phyloP scores from a whole-genome alignment of 495 filamentous ascomycete genomes.

The Penicillium arizonense region DNA sequence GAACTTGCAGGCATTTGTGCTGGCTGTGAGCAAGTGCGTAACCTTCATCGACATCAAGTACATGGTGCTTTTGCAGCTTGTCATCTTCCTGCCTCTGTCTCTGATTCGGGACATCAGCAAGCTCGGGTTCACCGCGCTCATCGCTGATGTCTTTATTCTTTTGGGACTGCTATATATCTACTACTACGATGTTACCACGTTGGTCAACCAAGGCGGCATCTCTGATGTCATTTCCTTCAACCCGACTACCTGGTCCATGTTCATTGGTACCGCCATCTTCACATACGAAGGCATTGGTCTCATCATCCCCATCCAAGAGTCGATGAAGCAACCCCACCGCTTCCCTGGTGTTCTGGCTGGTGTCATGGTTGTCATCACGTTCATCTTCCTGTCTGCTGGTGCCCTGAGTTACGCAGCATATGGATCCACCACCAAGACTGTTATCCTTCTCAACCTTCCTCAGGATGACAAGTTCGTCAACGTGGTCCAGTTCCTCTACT shows the following conservation, averaged over 20 bases:
- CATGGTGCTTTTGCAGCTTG: constrained; percentile 88
- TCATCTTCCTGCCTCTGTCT: constrained; percentile 90
- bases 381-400: constrained; percentile 87
- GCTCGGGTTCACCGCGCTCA: constrained; percentile 81
- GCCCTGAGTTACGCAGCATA: constrained; percentile 95
- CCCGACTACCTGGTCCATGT: constrained; percentile 83
- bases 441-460: constrained; percentile 91
- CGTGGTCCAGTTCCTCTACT: constrained; percentile 92
- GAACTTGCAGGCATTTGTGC: constrained; percentile 91
- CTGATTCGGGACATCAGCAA: constrained; percentile 95
- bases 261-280: constrained; percentile 98
- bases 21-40: constrained; percentile 76
- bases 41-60: constrained; percentile 79
- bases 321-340: constrained; percentile 84
- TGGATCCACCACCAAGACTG: constrained; percentile 90
- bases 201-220: constrained; percentile 69
- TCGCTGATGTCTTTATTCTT: constrained; percentile 92
- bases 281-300: constrained; percentile 97
- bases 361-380: constrained; percentile 92
- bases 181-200: constrained; percentile 90
- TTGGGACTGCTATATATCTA: constrained; percentile 91
- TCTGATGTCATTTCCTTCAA: constrained; percentile 89
- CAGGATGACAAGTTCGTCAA: constrained; percentile 97
- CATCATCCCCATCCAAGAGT: constrained; percentile 98
- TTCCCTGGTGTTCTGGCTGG: constrained; percentile 82